Base-by-base conservation (phyloP, 495 filamentous ascomycete genomes). In the Podospora comata region DNA sequence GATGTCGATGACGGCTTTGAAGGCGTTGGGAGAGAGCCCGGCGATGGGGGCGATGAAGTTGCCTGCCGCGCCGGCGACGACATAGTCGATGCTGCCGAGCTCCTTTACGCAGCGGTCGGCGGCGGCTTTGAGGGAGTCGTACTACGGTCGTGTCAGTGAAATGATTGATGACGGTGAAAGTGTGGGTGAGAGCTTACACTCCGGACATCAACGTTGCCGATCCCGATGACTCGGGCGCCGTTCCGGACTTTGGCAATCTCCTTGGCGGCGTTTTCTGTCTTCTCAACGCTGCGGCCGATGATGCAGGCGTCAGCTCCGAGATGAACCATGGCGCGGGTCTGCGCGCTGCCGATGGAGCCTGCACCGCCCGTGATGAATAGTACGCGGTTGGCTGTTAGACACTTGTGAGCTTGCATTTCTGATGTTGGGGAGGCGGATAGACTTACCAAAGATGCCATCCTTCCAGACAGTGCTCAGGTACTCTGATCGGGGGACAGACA, bases 1-100 rank as follows among this genome's bases (percentile, higher is more conserved):
- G 73, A 99, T 99, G 59, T 99, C 95, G 70, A 99, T 93, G 55
- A 99, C 95, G 0, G 91, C 84, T 77, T 93, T 97, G 86, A 99
- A 97, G 19, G 92, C 95, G 75, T 97, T 97, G 58, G 90, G 79
- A 2, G 86, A 90, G 3, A 97, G 85, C 67, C 90, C 89, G 26
- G 88, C 81, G 71, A 98, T 92, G 1, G 94, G 90, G 5, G 94
- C 90, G 26, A 99, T 85, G 83, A 99, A 99, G 79, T 99, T 99
- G 44, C 95, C 95, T 15, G 95, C 95, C 32, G 95, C 95, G 62
- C 95, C 95, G 53, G 94, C 94, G 76, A 99, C 93, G n/a, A 96
- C 92, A 77, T 86, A 98, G 77, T 99, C 95, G 64, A 99, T 92
- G 1, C 83, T 82, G 1, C 95, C 95, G 7, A 99, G 81, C 76